Base-by-base conservation (phyloP, 371 early-diverging fungal species). In the Massospora cicadina region DNA sequence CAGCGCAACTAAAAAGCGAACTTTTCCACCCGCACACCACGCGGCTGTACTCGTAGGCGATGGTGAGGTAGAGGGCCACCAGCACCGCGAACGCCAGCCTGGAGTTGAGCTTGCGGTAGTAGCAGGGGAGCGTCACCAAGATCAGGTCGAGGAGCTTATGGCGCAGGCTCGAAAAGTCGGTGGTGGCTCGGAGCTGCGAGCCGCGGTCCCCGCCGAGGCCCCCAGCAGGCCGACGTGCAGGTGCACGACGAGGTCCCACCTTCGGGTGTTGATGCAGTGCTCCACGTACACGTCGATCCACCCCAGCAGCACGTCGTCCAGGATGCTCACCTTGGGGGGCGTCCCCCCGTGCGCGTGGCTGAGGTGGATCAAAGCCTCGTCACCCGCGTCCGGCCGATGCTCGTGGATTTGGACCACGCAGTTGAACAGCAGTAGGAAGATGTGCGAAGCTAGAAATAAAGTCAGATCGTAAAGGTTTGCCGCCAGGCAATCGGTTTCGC, bases 261-360 rank as follows among this genome's bases (percentile, higher is more conserved):
- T n/a, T 57, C 26, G n/a, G n/a, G 57, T 25, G 21, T 57, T 25
- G 25, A 57, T 25, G 27, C 57, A 57, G 26, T 57, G 27, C 27
- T 57, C 57, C 57, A 57, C 27, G 26, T 57, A 57, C 10, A 57
- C 57, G 27, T 57, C 57, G 26, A 57, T 57, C 57, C 57, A 57
- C 26, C 57, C 57, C 27, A 57, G 26, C 10, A 57, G 57, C 10
- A 57, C 57, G 7, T 57, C 21, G 27, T 57, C 57, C 57, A 5
- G 27, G n/a, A 57, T 57, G 27, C 57, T 57, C 21, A 57, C 26
- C 21, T 12, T 5, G 5, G 57, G 43, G 17, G 43, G 43, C 43
- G 17, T 43, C 10, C 17, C 43, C 5, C 17, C 43, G 5, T 43
- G 5, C 10, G 43, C 5, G 17, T 10, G 17, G 43, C 43, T 43